A percentile compares a stretch with the other conserved stretches of the same genome.
phyloP scores from a whole-genome alignment of 2,329 filamentous ascomycete species.

The Orbilia quercus region DNA sequence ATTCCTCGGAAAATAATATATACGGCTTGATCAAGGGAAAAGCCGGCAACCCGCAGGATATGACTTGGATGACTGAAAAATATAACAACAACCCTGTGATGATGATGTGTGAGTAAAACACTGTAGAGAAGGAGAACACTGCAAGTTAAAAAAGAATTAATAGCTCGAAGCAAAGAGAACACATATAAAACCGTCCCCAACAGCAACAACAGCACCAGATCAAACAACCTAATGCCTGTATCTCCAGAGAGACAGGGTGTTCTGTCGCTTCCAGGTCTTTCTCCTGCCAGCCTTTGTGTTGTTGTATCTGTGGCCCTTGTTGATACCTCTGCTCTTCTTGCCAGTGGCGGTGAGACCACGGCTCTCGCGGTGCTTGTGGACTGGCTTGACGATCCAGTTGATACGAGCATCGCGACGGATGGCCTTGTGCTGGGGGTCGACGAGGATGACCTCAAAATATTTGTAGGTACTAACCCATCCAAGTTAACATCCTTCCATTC shows the following conservation, averaged over 20 bases:
- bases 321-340: slow-evolving; percentile 99
- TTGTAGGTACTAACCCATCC: slow-evolving; percentile 79
- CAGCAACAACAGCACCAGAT: slow-evolving; percentile 29
- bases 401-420: slow-evolving; percentile 99
- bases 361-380: slow-evolving; percentile 99
- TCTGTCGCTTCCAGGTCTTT: slow-evolving; percentile 99
- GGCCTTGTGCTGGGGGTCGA: slow-evolving; percentile 99
- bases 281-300: slow-evolving; percentile 96
- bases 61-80: slow-evolving; percentile 5
- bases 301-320: slow-evolving; percentile 99
- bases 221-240: slow-evolving; percentile 56
- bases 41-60: slow-evolving; percentile 36
- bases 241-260: slow-evolving; percentile 94
- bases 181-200: slow-evolving; percentile 4
- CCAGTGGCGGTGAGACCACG: slow-evolving; percentile 97
- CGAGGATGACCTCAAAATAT: slow-evolving; percentile 99
- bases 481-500: slow-evolving; percentile 8
- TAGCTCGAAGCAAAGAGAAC: slow-evolving; percentile 45
- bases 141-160: slow-evolving; percentile 41
- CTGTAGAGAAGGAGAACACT: slow-evolving; percentile 2
- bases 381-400: slow-evolving; percentile 99
- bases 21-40: slow-evolving; percentile 1
- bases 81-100: slow-evolving; percentile 18
- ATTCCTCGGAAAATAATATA: slow-evolving; percentile 13
- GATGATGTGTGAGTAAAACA: slow-evolving; percentile 15